A percentile compares a stretch with the other conserved stretches of the same genome.
phyloP scores from a whole-genome alignment of 2,329 filamentous ascomycete species.

The Phialophora verrucosa region DNA sequence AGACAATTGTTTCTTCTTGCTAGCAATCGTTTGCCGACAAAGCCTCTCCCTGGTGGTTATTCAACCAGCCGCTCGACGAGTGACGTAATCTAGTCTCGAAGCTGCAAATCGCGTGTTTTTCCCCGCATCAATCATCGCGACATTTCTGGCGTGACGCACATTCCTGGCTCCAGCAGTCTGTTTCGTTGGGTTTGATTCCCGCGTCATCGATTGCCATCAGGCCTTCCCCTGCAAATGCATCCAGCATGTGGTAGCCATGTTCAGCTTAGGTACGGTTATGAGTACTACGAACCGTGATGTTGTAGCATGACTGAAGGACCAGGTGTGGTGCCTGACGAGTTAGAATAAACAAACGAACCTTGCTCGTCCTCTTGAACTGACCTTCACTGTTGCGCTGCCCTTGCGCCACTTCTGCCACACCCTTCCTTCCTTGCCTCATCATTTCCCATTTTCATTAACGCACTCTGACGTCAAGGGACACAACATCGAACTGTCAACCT shows the following conservation, averaged over 20 bases:
- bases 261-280: background rate
- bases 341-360: background rate
- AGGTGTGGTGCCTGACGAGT: background rate
- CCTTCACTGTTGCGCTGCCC: constrained; percentile 3
- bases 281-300: background rate
- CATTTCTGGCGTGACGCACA: constrained; percentile 18
- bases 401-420: constrained; percentile 18
- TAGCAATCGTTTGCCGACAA: background rate
- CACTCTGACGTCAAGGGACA: constrained; percentile 31
- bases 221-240: background rate
- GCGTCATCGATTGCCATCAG: constrained; percentile 9
- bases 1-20: background rate
- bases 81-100: constrained; percentile 16
- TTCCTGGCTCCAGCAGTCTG: background rate
- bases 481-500: constrained; percentile 15
- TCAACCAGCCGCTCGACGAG: background rate
- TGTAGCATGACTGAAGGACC: background rate
- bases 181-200: constrained; percentile 24
- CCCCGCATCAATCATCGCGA: constrained; percentile 32
- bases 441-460: constrained; percentile 12
- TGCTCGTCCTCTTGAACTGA: background rate
- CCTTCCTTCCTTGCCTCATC: background rate
- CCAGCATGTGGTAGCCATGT: background rate
- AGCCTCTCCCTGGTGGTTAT: background rate
- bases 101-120: constrained; percentile 20